Evolutionary conservation across 768 basidiomycete species (phyloP), one percentile per base, ranked within the genome.

Genomic region (Glaciozyma antarctica): DNA sequence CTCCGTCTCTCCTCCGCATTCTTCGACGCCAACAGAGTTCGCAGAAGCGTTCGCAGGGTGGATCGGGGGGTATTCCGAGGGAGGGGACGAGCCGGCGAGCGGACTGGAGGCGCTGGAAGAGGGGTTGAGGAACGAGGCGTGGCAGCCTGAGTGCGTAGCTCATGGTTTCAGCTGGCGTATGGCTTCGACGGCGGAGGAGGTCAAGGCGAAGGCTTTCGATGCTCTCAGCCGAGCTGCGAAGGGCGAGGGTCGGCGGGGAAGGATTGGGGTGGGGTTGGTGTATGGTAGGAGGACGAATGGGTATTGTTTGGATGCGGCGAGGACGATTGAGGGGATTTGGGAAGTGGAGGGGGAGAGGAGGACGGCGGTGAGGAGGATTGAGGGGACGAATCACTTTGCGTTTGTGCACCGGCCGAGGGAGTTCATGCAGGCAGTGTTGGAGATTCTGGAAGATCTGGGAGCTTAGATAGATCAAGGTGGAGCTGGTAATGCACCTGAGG

Each of bases 101-200:
- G 53, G 51, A 0, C 56, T 68, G 16, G 55, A 44, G 7, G 59
- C 60, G 8, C 57, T 68, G 56, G 26, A 26, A 5, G 44, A 38
- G 3, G 56, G 30, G 8, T 6, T 64, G 32, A 49, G 62, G 47
- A 22, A 32, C 13, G 21, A 15, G 8, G 63, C 65, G 1, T 70
- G 66, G 65, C n/a, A 70, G 28, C 61, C 63, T 21, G 41, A n/a
- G 1, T 26, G 47, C 17, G 60, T 62, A 47, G 54, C 58, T 2
- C 65, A 67, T 44, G 69, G 66, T 13, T 70, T 70, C 59, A 1
- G 26, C 5, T 70, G 69, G 69, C 58, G 52, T 16, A 52, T 70
- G 12, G 58, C 65, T 10, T 26, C n/a, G 2, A 21, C 44, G 3
- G 44, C 32, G 5, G 52, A 24, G 21, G 67, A 61, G 16, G 55